Conservation (phyloP, 2,329 filamentous ascomycete species). For the Epicoccum nigrum region DNA sequence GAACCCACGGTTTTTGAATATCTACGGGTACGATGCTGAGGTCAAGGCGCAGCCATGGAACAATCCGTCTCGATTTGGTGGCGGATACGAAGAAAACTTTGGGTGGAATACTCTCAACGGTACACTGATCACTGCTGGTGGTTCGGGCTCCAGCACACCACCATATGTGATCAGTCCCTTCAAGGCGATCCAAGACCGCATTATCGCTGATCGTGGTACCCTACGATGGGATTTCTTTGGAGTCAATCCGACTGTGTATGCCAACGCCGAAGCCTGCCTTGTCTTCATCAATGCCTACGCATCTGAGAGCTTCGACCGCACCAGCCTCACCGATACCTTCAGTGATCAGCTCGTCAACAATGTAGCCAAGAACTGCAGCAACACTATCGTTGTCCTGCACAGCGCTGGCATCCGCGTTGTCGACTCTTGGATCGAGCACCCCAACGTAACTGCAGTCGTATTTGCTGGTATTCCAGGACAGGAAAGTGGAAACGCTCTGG, state of each 20-base stretch:
- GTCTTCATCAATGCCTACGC: slow-evolving; percentile 64
- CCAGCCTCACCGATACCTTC: slow-evolving; percentile 25
- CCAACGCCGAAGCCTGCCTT: slow-evolving; percentile 53
- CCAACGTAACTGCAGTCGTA: slow-evolving; percentile 80
- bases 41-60: slow-evolving; percentile 46
- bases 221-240: slow-evolving; percentile 46
- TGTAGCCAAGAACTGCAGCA: slow-evolving; percentile 55
- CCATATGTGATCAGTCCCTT: slow-evolving; percentile 51
- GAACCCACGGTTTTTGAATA: slow-evolving; percentile 48
- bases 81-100: slow-evolving; percentile 49
- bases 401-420: slow-evolving; percentile 63
- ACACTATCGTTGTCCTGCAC: slow-evolving; percentile 58
- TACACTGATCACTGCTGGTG: slow-evolving; percentile 52
- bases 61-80: slow-evolving; percentile 46
- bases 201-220: slow-evolving; percentile 37
- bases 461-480: slow-evolving; percentile 82
- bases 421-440: slow-evolving; percentile 72
- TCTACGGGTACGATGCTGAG: slow-evolving; percentile 50
- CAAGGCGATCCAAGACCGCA: slow-evolving; percentile 46
- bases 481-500: slow-evolving; percentile 77
- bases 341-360: slow-evolving; percentile 50
- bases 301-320: slow-evolving; percentile 41
- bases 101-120: slow-evolving; percentile 44
- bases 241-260: slow-evolving; percentile 37
- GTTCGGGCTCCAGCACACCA: slow-evolving; percentile 48